These are phyloP conservation scores for Paraphysoderma sedebokerense DNA, from an alignment of 371 early-diverging fungal species.

Conservation along the genomic window DNA sequence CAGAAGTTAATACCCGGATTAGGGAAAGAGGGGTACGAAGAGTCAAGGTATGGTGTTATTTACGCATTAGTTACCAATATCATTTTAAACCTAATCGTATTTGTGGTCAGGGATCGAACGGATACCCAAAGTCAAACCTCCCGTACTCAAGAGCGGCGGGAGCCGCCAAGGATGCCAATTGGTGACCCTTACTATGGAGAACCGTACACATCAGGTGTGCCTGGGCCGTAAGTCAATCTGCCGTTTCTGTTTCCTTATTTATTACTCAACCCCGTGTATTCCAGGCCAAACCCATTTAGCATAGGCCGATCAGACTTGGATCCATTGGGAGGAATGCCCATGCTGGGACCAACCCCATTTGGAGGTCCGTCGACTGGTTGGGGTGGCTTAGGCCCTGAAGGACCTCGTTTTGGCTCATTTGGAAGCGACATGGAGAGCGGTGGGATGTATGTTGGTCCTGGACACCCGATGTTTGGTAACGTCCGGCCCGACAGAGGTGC, in stretches of 20 bases:
- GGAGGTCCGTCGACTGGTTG: slow-evolving; percentile 1
- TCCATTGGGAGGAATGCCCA: slow-evolving; percentile 23
- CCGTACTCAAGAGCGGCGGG: background rate
- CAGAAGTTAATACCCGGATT: slow-evolving; percentile 48
- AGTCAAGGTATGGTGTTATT: too few relatives aligned
- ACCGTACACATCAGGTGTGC: too few relatives aligned
- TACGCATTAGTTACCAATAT: too few relatives aligned
- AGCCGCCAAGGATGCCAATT: background rate
- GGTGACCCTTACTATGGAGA: background rate
- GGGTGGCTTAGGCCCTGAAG: background rate
- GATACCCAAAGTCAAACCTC: too few relatives aligned
- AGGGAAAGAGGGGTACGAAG: slow-evolving; percentile 37
- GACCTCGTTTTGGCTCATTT: slow-evolving; percentile 6
- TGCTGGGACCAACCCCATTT: slow-evolving; percentile 4
- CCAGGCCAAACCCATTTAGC: slow-evolving; percentile 18
- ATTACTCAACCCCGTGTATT: background rate
- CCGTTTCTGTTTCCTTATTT: background rate
- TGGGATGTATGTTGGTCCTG: slow-evolving; percentile 26
- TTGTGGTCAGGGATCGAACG: too few relatives aligned
- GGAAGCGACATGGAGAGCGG: background rate
- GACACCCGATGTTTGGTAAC: slow-evolving; percentile 71
- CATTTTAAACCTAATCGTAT: too few relatives aligned
- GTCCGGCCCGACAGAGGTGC: too few relatives aligned
- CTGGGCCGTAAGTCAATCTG: background rate
- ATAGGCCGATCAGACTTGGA: slow-evolving; percentile 45